These are phyloP conservation scores for Benincasa hispida DNA, from an alignment of 306 rosid genomes.

Conservation along the genomic window DNA sequence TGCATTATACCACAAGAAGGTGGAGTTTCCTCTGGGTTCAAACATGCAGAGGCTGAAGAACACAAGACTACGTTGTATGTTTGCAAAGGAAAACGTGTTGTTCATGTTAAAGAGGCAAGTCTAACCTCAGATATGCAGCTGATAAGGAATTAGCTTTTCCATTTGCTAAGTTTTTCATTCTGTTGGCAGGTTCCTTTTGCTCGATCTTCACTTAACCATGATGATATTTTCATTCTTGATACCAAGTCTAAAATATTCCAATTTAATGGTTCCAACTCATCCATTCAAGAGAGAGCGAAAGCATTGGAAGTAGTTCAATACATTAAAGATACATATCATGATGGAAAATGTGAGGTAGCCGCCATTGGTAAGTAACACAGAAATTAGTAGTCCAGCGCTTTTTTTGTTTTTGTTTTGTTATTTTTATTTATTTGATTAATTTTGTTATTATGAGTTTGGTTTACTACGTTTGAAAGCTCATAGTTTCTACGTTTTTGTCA, in stretches of 20 bases:
- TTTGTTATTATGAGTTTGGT: neutral
- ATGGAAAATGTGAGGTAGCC: slow-evolving; percentile 89
- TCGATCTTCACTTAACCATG: slow-evolving; percentile 80
- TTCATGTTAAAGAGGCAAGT: slow-evolving; percentile 91
- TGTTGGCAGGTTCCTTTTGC: slow-evolving; percentile 63
- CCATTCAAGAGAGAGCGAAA: slow-evolving; percentile 97
- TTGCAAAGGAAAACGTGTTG: slow-evolving; percentile 92
- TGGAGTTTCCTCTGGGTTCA: slow-evolving; percentile 84
- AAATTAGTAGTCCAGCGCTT: neutral
- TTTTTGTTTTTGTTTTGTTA: neutral
- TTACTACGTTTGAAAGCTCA: neutral
- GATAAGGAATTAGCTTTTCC: neutral
- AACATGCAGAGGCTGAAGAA: slow-evolving; percentile 76
- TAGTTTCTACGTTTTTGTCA: neutral
- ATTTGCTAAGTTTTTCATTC: slow-evolving; percentile 14
- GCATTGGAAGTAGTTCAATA: slow-evolving; percentile 92
- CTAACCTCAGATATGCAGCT: neutral
- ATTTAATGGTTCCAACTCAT: slow-evolving; percentile 86
- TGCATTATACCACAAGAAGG: slow-evolving; percentile 95
- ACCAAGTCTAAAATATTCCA: slow-evolving; percentile 84
- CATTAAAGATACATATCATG: slow-evolving; percentile 84
- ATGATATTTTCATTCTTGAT: slow-evolving; percentile 84
- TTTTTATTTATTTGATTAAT: neutral
- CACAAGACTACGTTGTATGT: slow-evolving; percentile 51
- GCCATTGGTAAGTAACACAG: slow-evolving; percentile 58